Conservation (phyloP, 352 stramenopile species). For the Bremia lactucae region DNA sequence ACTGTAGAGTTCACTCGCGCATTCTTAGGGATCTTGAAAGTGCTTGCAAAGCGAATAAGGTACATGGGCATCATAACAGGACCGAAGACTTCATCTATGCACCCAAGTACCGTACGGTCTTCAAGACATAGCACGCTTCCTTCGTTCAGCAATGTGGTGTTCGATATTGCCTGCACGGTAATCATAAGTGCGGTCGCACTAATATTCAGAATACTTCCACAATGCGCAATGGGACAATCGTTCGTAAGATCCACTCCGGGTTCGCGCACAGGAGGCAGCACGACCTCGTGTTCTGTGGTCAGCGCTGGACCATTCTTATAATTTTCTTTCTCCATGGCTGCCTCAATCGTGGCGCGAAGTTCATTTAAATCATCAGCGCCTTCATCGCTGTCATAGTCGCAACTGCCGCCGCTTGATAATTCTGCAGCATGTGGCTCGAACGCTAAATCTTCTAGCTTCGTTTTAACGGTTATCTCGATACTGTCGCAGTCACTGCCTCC, state of each 20-base stretch:
- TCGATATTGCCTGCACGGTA: slow-evolving; percentile 63
- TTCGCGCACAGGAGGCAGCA: slow-evolving; percentile 39
- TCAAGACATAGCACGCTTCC: slow-evolving; percentile 74
- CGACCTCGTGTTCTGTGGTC: slow-evolving; percentile 62
- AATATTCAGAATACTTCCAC: slow-evolving; percentile 55
- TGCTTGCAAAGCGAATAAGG: slow-evolving; percentile 65
- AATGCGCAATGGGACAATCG: slow-evolving; percentile 59
- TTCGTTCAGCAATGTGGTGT: slow-evolving; percentile 59
- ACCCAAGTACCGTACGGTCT: slow-evolving; percentile 64
- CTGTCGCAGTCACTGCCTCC: slow-evolving; percentile 20
- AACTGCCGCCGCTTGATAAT: slow-evolving; percentile 10
- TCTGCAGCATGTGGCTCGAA: slow-evolving; percentile 3
- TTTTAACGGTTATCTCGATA: slow-evolving; percentile 20
- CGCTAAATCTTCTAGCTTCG: slow-evolving; percentile 10
- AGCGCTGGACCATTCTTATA: slow-evolving; percentile 30
- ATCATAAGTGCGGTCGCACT: slow-evolving; percentile 54
- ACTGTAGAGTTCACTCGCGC: slow-evolving; percentile 33
- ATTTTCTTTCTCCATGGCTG: slow-evolving; percentile 62
- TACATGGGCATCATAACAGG: slow-evolving; percentile 83
- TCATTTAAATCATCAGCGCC: slow-evolving; percentile 29
- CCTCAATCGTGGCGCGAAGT: slow-evolving; percentile 65
- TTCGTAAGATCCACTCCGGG: slow-evolving; percentile 58
- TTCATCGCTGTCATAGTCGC: slow-evolving; percentile 18
- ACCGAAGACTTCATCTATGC: slow-evolving; percentile 79
- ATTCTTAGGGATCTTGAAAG: slow-evolving; percentile 50